Evolutionary conservation across 805 yeast species (phyloP).

Genomic region (Wickerhamomyces ciferrii): DNA sequence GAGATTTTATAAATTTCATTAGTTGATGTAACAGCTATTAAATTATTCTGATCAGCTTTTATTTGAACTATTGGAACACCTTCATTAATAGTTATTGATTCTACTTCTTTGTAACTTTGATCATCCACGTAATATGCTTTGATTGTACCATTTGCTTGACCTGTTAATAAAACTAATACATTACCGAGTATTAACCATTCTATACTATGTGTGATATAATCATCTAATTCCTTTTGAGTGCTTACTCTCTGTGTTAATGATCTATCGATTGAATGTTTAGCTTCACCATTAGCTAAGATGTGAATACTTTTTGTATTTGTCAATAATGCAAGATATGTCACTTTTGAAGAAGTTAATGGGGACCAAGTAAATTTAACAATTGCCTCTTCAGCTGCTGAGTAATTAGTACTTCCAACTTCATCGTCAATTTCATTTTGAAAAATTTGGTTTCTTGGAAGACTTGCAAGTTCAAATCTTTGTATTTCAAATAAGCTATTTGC

Average conservation of each 20-base stretch:
- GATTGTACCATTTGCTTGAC: constrained; percentile 16
- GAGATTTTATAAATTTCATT: constrained; percentile 15
- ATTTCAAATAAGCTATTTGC: constrained; percentile 13
- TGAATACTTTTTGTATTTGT: constrained; percentile 14
- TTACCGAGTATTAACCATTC: constrained; percentile 12
- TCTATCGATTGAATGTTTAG: constrained; percentile 7
- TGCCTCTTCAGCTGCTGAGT: constrained; percentile 8
- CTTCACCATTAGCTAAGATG: constrained; percentile 10
- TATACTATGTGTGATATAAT: constrained; percentile 10
- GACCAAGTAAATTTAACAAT: constrained; percentile 16
- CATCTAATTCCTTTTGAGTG: constrained; percentile 11
- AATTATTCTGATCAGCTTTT: constrained; percentile 1
- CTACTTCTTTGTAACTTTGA: neutral
- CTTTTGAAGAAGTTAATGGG: constrained; percentile 11
- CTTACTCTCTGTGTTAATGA: constrained; percentile 3
- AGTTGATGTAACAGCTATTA: constrained; percentile 9
- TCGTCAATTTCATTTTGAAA: constrained; percentile 9
- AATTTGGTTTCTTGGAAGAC: constrained; percentile 8
- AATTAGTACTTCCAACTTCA: constrained; percentile 13
- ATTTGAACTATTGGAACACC: constrained; percentile 6
- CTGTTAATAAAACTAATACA: constrained; percentile 7
- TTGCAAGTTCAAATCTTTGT: constrained; percentile 8
- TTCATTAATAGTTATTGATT: neutral
- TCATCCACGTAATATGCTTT: constrained; percentile 1
- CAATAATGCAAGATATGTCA: constrained; percentile 13